These are phyloP conservation scores for Pseudogymnoascus destructans DNA, from an alignment of 2,329 filamentous ascomycete genomes.

Conservation along the genomic window DNA sequence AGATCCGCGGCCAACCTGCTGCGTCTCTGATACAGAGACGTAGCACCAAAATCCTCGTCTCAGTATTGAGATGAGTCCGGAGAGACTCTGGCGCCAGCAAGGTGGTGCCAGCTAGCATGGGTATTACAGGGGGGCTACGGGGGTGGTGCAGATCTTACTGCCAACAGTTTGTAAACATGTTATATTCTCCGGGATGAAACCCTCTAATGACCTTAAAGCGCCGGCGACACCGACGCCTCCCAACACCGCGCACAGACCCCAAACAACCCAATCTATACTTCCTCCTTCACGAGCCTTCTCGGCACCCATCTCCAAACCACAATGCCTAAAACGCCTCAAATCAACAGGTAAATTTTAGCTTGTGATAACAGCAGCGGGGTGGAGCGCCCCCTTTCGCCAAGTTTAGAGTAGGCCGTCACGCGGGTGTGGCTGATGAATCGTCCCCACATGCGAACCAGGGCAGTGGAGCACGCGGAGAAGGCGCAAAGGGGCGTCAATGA, in stretches of 20 bases:
- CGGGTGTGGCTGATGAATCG: neutral
- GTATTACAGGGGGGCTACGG: too few relatives aligned
- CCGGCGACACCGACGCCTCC: neutral
- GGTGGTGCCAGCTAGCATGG: too few relatives aligned
- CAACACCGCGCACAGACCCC: neutral
- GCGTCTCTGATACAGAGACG: too few relatives aligned
- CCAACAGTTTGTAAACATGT: too few relatives aligned
- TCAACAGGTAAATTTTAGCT: neutral
- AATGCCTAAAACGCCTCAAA: neutral
- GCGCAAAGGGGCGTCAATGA: constrained; percentile 54
- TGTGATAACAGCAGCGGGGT: neutral
- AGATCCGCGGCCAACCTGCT: too few relatives aligned
- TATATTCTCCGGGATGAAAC: too few relatives aligned
- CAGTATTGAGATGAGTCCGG: too few relatives aligned
- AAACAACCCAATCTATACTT: neutral
- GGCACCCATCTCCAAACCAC: neutral
- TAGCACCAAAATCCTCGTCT: too few relatives aligned
- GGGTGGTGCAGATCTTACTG: too few relatives aligned
- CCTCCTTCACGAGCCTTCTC: neutral
- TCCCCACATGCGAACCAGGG: constrained; percentile 39
- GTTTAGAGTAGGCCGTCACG: neutral
- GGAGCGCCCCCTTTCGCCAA: neutral
- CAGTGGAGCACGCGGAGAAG: constrained; percentile 55
- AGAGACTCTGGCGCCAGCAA: too few relatives aligned
- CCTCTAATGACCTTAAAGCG: neutral